Evolutionary conservation across 306 rosid species (phyloP).

Genomic region (Trifolium subterraneum): DNA sequence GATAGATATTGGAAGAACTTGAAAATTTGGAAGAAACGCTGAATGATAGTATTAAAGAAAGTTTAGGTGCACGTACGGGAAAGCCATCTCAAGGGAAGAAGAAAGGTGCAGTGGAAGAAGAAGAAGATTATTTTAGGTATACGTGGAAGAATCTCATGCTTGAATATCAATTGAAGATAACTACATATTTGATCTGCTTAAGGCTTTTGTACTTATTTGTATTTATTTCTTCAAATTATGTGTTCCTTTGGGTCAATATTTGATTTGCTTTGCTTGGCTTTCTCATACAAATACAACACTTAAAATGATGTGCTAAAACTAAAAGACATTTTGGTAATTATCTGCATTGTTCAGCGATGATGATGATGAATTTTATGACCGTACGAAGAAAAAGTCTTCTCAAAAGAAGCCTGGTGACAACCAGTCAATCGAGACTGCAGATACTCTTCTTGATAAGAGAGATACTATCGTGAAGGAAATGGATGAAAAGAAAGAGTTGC

Average conservation of each 20-base stretch:
- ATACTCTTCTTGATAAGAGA: conserved; percentile 87
- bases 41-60: conserved; percentile 93
- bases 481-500: conserved; percentile 64
- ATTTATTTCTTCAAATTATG: background rate
- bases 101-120: conserved; percentile 76
- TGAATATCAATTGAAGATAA: conserved; percentile 21
- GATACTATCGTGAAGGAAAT: conserved; percentile 76
- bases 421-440: conserved; percentile 85
- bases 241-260: conserved; percentile 19
- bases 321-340: conserved; percentile 29
- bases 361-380: conserved; percentile 91
- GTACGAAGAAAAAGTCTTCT: conserved; percentile 71
- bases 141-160: conserved; percentile 5
- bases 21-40: conserved; percentile 97
- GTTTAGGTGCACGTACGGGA: conserved; percentile 83
- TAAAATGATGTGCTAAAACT: conserved; percentile 27
- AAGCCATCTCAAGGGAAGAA: conserved; percentile 66
- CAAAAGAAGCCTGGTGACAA: conserved; percentile 60
- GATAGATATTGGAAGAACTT: conserved; percentile 85
- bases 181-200: conserved; percentile 23
- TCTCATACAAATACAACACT: conserved; percentile 17
- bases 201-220: conserved; percentile 31
- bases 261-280: conserved; percentile 8
- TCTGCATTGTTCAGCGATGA: conserved; percentile 68
- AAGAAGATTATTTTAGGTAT: conserved; percentile 79